Percentiles rank a stretch among this genome's conserved stretches.
Conservation (phyloP, 108 stramenopile species). For the Nitzschia palea region DNA sequence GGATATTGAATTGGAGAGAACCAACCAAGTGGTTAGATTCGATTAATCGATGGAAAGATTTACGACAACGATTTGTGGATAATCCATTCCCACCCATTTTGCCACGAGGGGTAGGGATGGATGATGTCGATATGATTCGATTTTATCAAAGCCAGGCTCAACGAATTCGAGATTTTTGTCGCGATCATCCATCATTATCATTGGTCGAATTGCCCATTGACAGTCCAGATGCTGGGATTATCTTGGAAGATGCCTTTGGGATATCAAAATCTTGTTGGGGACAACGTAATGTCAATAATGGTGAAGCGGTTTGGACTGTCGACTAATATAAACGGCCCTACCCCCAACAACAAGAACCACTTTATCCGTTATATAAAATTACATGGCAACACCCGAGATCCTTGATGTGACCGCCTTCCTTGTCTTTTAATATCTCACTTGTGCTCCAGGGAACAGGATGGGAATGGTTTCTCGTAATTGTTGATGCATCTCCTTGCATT, state of each 20-base stretch:
- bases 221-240: slow-evolving; percentile 15
- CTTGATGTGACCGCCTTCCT: no score
- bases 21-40: slow-evolving; percentile 29
- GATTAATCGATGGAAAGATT: slow-evolving; percentile 28
- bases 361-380: no score
- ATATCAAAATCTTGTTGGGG: slow-evolving; percentile 33
- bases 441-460: slow-evolving; percentile 40
- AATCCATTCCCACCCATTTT: slow-evolving; percentile 5
- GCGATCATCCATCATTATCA: slow-evolving; percentile 24
- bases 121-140: slow-evolving; percentile 20
- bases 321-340: slow-evolving; percentile 2
- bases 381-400: no score
- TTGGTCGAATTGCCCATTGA: slow-evolving; percentile 40
- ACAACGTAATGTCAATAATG: slow-evolving; percentile 26
- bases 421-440: slow-evolving; percentile 38
- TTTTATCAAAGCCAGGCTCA: slow-evolving; percentile 22
- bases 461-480: slow-evolving; percentile 30
- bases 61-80: slow-evolving; percentile 26
- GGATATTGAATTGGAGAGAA: slow-evolving; percentile 35
- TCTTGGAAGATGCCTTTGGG: slow-evolving; percentile 35
- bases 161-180: slow-evolving; percentile 23
- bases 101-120: background rate
- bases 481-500: slow-evolving; percentile 44
- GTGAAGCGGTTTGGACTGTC: slow-evolving; percentile 6
- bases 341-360: no score